Conservation (phyloP, 225 moss, liverwort and hornwort species). For the Physcomitrellopsis africana region DNA sequence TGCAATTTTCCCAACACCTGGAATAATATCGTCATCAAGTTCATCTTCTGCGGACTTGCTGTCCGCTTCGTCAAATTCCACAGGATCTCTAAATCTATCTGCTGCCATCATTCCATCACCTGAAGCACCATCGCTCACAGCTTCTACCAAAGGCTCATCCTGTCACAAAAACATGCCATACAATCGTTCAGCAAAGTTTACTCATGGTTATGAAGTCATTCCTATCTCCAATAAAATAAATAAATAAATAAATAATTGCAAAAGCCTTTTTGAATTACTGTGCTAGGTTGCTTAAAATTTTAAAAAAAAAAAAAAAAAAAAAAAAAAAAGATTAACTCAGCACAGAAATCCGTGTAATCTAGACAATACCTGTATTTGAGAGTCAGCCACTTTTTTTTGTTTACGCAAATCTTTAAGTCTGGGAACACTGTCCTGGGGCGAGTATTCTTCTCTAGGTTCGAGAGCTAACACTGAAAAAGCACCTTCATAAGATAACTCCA, state of each 20-base stretch:
- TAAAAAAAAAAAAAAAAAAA: background rate
- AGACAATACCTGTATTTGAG: constrained; percentile 31
- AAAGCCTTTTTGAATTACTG: background rate
- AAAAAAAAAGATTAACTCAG: background rate
- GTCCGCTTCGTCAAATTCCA: background rate
- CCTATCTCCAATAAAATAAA: background rate
- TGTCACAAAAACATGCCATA: constrained; percentile 6
- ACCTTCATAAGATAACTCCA: constrained; percentile 35
- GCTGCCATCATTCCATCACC: constrained; percentile 19
- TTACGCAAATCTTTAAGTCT: constrained; percentile 40
- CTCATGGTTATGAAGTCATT: background rate
- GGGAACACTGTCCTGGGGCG: constrained; percentile 20
- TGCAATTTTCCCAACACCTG: constrained; percentile 15
- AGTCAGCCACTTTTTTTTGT: constrained; percentile 27
- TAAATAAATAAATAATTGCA: background rate
- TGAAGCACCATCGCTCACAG: constrained; percentile 14
- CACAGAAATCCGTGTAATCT: background rate
- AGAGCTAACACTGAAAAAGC: constrained; percentile 48
- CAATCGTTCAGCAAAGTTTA: background rate
- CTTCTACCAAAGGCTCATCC: constrained; percentile 29
- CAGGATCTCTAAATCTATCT: background rate
- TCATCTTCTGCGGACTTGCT: constrained; percentile 14
- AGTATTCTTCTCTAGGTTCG: constrained; percentile 56
- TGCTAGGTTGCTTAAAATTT: background rate
- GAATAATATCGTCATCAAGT: constrained; percentile 27